Percentiles rank a stretch among this genome's conserved stretches.
phyloP scores from a whole-genome alignment of 83 land plant species.

The Picea abies region DNA sequence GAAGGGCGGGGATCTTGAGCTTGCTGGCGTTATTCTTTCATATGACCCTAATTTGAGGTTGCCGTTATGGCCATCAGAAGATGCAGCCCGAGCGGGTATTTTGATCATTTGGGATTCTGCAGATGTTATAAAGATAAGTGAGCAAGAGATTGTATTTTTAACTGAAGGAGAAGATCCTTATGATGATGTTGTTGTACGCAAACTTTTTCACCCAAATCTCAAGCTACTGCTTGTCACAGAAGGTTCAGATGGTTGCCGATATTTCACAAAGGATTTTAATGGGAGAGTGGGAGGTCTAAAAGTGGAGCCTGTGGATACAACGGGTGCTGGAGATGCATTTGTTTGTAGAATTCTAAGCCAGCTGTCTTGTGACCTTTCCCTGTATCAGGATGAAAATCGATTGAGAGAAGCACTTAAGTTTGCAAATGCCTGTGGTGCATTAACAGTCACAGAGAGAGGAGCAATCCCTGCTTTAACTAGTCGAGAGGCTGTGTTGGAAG shows the following conservation, averaged over 20 bases:
- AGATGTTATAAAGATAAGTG: slow-evolving; percentile 62
- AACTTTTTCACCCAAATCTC: slow-evolving; percentile 68
- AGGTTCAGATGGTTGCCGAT: slow-evolving; percentile 76
- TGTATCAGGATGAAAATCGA: slow-evolving; percentile 45
- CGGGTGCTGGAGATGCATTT: slow-evolving; percentile 91
- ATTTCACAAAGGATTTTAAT: slow-evolving; percentile 65
- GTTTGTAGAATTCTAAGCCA: slow-evolving; percentile 49
- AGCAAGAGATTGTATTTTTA: slow-evolving; percentile 36
- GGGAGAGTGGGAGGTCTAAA: slow-evolving; percentile 65
- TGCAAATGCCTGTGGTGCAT: slow-evolving; percentile 92
- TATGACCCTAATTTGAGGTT: slow-evolving; percentile 88
- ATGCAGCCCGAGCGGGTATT: slow-evolving; percentile 71
- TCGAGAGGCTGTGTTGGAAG: slow-evolving; percentile 47
- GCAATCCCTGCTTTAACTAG: slow-evolving; percentile 90
- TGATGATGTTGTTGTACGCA: slow-evolving; percentile 71
- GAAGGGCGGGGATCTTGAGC: no score
- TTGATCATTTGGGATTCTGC: slow-evolving; percentile 84
- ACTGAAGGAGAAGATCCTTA: slow-evolving; percentile 80
- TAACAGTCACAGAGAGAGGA: slow-evolving; percentile 88
- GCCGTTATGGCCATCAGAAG: slow-evolving; percentile 79
- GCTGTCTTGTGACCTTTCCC: slow-evolving; percentile 22
- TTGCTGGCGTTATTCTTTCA: slow-evolving; percentile 63
- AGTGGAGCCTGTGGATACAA: slow-evolving; percentile 68
- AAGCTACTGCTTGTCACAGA: slow-evolving; percentile 84
- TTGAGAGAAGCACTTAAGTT: slow-evolving; percentile 74